Evolutionary conservation across 129 eudicot species (phyloP).

Genomic region (Flaveria brownii): DNA sequence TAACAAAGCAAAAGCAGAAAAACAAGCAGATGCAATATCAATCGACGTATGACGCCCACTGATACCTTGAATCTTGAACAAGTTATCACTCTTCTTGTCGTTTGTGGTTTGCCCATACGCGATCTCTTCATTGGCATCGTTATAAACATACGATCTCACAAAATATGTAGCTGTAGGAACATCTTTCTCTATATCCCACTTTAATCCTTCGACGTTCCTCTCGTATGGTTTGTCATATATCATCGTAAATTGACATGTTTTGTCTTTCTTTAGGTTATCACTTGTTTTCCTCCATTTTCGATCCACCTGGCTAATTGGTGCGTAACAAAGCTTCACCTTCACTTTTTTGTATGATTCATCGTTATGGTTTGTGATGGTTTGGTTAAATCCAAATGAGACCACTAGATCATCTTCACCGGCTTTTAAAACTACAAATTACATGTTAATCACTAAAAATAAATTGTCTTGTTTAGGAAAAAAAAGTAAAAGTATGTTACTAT

Average conservation of each 20-base stretch:
- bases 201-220: constrained; percentile 24
- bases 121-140: constrained; percentile 20
- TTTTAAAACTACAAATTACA: constrained; percentile 37
- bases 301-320: constrained; percentile 47
- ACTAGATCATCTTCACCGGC: constrained; percentile 42
- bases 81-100: constrained; percentile 31
- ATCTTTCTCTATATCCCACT: constrained; percentile 40
- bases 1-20: constrained; percentile 40
- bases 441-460: neutral
- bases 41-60: constrained; percentile 38
- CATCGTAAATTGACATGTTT: constrained; percentile 43
- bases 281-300: constrained; percentile 46
- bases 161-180: constrained; percentile 42
- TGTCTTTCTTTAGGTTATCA: constrained; percentile 41
- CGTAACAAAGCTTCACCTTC: constrained; percentile 48
- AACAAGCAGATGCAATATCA: constrained; percentile 43
- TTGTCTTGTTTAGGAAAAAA: too few relatives aligned
- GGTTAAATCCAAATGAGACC: constrained; percentile 32
- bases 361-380: constrained; percentile 22
- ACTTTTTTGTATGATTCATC: constrained; percentile 27
- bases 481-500: neutral
- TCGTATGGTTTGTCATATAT: constrained; percentile 31
- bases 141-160: constrained; percentile 39
- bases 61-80: constrained; percentile 42
- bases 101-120: constrained; percentile 46